phyloP scores from a whole-genome alignment of 495 filamentous ascomycete genomes.

The Penicillium robsamsonii region DNA sequence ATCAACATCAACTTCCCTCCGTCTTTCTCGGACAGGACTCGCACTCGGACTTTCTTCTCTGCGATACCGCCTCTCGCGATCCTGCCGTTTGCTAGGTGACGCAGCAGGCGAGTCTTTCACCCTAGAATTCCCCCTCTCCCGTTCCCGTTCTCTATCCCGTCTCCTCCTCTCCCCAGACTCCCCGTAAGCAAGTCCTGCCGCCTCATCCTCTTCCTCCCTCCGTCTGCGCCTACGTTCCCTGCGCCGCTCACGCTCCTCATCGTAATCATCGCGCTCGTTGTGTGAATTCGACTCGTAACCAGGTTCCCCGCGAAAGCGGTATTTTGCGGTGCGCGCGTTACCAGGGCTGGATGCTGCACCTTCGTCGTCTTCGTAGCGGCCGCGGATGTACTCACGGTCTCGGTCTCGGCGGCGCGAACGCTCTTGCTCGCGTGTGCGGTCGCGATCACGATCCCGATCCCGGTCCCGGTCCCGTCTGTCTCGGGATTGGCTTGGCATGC shows the following conservation, averaged over 20 bases:
- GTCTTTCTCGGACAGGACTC: conserved; percentile 23
- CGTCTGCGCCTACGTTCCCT: conserved; percentile 14
- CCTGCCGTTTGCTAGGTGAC: conserved; percentile 33
- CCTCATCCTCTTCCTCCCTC: conserved; percentile 20
- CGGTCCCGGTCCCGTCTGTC: conserved; percentile 33
- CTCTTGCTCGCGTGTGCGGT: conserved; percentile 28
- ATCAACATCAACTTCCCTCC: conserved; percentile 19
- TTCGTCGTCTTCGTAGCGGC: conserved; percentile 23
- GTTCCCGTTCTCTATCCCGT: background rate
- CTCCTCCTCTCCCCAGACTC: conserved; percentile 19
- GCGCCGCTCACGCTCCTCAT: conserved; percentile 19
- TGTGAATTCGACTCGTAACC: conserved; percentile 25
- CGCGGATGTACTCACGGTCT: conserved; percentile 31
- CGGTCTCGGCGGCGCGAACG: conserved; percentile 22
- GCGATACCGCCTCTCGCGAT: conserved; percentile 27
- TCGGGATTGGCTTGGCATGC: conserved; percentile 44
- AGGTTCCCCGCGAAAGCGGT: conserved; percentile 24
- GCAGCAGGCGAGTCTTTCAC: conserved; percentile 38
- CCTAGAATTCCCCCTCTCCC: conserved; percentile 30
- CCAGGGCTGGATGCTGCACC: conserved; percentile 19
- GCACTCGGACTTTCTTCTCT: conserved; percentile 22
- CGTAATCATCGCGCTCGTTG: conserved; percentile 17
- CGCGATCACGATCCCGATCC: conserved; percentile 40
- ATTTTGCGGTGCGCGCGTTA: conserved; percentile 18
- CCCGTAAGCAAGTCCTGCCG: conserved; percentile 9